A percentile compares a stretch with the other conserved stretches of the same genome.
Evolutionary conservation across 1,284 basidiomycete species (phyloP).

Genomic region (Cystobasidium slooffiae): DNA sequence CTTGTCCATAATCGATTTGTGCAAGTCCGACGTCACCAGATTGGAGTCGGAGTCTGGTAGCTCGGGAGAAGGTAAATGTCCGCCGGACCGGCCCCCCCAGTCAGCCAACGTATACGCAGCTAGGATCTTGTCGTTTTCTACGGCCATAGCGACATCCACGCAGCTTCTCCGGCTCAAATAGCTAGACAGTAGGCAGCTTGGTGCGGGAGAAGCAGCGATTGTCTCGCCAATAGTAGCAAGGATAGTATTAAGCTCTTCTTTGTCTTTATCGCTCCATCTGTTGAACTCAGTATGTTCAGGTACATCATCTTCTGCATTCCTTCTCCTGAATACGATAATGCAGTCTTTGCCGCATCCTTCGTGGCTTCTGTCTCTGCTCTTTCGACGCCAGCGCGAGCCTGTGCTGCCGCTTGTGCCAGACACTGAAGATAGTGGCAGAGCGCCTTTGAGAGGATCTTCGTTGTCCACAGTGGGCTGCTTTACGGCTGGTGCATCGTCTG

Average conservation of each 20-base stretch:
- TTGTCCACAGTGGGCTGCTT: slow-evolving; percentile 18
- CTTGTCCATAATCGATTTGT: not conserved
- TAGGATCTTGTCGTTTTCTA: slow-evolving; percentile 2
- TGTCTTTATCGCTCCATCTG: not conserved
- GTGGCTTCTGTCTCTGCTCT: slow-evolving; percentile 13
- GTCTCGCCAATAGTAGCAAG: slow-evolving; percentile 22
- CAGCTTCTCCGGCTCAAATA: slow-evolving; percentile 12
- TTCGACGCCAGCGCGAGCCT: slow-evolving; percentile 19
- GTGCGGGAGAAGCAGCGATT: not conserved
- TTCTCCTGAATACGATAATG: not conserved
- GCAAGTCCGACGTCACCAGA: not conserved
- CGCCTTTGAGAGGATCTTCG: slow-evolving; percentile 18
- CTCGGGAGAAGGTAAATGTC: slow-evolving; percentile 21
- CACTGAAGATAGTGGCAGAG: slow-evolving; percentile 11
- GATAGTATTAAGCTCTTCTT: not conserved
- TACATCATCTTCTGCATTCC: not conserved
- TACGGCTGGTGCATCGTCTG: slow-evolving; percentile 35
- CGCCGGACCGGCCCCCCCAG: slow-evolving; percentile 7
- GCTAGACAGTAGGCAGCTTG: slow-evolving; percentile 25
- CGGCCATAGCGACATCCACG: slow-evolving; percentile 23
- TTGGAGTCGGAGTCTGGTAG: slow-evolving; percentile 16
- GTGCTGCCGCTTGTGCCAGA: slow-evolving; percentile 27
- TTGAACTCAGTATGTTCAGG: not conserved
- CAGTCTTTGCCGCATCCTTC: slow-evolving; percentile 36
- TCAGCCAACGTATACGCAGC: slow-evolving; percentile 4